phyloP scores from a whole-genome alignment of 139 green algal genomes.

The Chlamydomonas schloesseri region DNA sequence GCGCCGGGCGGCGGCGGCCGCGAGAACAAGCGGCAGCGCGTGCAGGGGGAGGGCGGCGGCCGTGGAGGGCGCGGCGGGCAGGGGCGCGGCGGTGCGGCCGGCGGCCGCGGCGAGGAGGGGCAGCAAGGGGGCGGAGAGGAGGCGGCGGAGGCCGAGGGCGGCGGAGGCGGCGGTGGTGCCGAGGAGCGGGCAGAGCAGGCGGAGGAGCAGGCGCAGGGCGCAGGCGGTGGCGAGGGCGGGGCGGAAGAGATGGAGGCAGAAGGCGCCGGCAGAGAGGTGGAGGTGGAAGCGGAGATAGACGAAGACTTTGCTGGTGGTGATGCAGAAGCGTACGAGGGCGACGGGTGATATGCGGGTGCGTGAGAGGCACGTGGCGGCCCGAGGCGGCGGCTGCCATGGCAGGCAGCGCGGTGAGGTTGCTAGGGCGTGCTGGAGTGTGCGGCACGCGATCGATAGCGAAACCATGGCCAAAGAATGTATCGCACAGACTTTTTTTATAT shows the following conservation, averaged over 20 bases:
- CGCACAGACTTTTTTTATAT: too few species aligned
- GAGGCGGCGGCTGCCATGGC: too few species aligned
- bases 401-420: too few species aligned
- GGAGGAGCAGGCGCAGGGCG: background rate
- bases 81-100: background rate
- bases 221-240: background rate
- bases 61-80: background rate
- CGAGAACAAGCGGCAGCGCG: conserved; percentile 34
- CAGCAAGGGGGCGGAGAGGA: background rate
- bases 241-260: background rate
- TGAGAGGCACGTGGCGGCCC: too few species aligned
- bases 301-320: background rate
- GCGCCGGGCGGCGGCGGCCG: background rate
- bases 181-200: background rate
- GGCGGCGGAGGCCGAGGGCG: background rate
- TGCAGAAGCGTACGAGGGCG: too few species aligned
- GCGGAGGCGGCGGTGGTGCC: too few species aligned
- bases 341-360: too few species aligned
- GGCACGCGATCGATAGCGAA: too few species aligned
- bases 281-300: background rate
- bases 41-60: background rate
- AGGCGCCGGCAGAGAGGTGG: background rate
- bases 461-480: too few species aligned
- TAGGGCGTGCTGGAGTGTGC: too few species aligned
- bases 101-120: background rate